These are phyloP conservation scores for Colletotrichum paranaense DNA, from an alignment of 2,329 filamentous ascomycete genomes.

Conservation along the genomic window DNA sequence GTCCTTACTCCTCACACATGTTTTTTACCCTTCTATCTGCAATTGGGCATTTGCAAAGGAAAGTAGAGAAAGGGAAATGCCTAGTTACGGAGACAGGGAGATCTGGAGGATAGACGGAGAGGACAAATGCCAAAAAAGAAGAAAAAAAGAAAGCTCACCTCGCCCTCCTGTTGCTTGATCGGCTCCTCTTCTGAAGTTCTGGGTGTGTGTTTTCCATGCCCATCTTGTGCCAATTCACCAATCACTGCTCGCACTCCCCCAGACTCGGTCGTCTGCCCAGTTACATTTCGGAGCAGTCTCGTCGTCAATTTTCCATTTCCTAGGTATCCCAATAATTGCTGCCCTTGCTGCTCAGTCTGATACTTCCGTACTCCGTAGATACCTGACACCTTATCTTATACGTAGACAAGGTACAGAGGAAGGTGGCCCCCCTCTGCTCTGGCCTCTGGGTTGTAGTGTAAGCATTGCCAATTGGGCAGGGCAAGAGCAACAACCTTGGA, in stretches of 20 bases:
- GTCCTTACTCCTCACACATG: background rate
- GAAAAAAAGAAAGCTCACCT: background rate
- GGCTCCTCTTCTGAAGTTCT: background rate
- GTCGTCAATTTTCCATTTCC: background rate
- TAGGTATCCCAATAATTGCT: background rate
- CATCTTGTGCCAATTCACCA: background rate
- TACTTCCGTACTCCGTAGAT: too few species aligned
- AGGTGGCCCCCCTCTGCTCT: background rate
- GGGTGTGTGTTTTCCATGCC: background rate
- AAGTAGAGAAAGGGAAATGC: too few species aligned
- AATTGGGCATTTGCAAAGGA: background rate
- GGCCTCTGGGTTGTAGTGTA: background rate
- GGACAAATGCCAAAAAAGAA: too few species aligned
- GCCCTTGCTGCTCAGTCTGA: too few species aligned
- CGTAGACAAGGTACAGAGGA: background rate
- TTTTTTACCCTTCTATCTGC: background rate
- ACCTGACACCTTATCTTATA: too few species aligned
- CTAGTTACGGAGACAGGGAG: too few species aligned
- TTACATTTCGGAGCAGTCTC: background rate
- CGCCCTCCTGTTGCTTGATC: background rate
- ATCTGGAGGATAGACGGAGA: background rate
- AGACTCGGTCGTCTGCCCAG: slow-evolving; percentile 7
- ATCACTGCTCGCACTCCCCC: slow-evolving; percentile 5
- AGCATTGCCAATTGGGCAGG: background rate
- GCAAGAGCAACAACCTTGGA: background rate